These are phyloP conservation scores for Aspergillus egyptiacus DNA, from an alignment of 495 filamentous ascomycete species.

Conservation along the genomic window DNA sequence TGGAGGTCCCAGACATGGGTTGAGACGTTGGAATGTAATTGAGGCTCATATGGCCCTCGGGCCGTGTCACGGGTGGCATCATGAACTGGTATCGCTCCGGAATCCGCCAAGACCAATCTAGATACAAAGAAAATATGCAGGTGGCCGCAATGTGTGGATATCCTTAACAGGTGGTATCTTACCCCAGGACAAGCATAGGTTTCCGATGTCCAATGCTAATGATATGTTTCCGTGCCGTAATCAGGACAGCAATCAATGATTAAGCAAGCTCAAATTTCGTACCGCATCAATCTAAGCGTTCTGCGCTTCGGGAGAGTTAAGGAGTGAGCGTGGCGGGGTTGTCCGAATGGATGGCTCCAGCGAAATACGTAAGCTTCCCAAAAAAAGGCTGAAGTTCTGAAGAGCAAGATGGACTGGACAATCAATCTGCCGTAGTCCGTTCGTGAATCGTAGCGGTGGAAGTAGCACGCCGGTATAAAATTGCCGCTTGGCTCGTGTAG, in stretches of 20 bases:
- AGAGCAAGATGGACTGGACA: slow-evolving; percentile 8
- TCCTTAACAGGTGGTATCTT: neutral
- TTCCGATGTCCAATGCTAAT: neutral
- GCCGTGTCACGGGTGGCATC: slow-evolving; percentile 78
- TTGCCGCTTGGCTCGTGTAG: slow-evolving; percentile 10
- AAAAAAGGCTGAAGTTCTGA: slow-evolving; percentile 3
- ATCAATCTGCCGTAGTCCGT: slow-evolving; percentile 10
- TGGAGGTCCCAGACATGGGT: slow-evolving; percentile 78
- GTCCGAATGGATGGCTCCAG: slow-evolving; percentile 11
- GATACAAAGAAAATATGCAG: neutral
- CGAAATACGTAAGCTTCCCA: slow-evolving; percentile 24
- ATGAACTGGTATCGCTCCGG: slow-evolving; percentile 46
- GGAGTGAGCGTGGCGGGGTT: slow-evolving; percentile 19
- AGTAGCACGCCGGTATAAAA: slow-evolving; percentile 1
- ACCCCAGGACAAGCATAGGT: slow-evolving; percentile 14
- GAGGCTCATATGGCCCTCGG: slow-evolving; percentile 69
- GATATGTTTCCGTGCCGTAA: neutral
- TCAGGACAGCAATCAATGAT: neutral
- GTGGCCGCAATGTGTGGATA: neutral
- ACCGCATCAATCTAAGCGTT: slow-evolving; percentile 7
- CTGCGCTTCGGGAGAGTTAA: slow-evolving; percentile 4
- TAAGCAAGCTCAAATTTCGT: neutral
- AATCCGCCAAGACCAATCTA: slow-evolving; percentile 7
- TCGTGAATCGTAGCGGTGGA: slow-evolving; percentile 11
- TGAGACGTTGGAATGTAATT: slow-evolving; percentile 69